Evolutionary conservation across 495 filamentous ascomycete species (phyloP), one percentile per base, ranked within the genome.

Genomic region (Talaromyces nanjingensis): DNA sequence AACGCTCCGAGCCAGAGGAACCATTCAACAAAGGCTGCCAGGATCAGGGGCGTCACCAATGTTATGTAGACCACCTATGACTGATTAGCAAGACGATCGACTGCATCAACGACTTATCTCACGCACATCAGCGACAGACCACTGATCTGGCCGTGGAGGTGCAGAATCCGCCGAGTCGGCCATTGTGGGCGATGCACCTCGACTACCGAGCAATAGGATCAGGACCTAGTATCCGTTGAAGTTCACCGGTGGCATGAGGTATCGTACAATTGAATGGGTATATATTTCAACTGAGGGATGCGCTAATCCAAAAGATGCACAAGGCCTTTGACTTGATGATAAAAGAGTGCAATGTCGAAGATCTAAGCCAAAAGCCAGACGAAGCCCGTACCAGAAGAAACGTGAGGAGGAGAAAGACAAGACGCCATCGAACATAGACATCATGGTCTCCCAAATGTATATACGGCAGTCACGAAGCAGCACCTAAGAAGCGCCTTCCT

Each of bases 1-100:
- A 98, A 97, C 9, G 94, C 92, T 27, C 87, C 87, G 52, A 97
- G 83, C 90, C 92, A 97, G 4, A 98, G 83, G 57, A 97, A 84
- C 94, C 94, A 98, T 77, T 98, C 94, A 22, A 97, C 81, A 25
- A 91, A 80, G 2, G 94, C 94, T 52, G 89, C 89, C 1, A 92
- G 68, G 88, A 97, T 90, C 22, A 97, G 80, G 22, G 89, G 76
- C 49, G 90, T 90, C 60, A 97, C 83, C 69, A 97, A 89, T 59
- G 87, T 80, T 22, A 93, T 86, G 71, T 96, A 97, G 56, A 92
- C 74, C 63, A 92, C 89, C 89, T 93, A 66, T 20, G 56, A 31
- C 42, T 55, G 9, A 67, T 76, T 47, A 75, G 67, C 49, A n/a
- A 11, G 1, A 16, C 20, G 1, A 12, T 31, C 42, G 29, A 59